Evolutionary conservation across 306 rosid species (phyloP), one percentile per base, ranked within the genome.

Genomic region (Argentina anserina): DNA sequence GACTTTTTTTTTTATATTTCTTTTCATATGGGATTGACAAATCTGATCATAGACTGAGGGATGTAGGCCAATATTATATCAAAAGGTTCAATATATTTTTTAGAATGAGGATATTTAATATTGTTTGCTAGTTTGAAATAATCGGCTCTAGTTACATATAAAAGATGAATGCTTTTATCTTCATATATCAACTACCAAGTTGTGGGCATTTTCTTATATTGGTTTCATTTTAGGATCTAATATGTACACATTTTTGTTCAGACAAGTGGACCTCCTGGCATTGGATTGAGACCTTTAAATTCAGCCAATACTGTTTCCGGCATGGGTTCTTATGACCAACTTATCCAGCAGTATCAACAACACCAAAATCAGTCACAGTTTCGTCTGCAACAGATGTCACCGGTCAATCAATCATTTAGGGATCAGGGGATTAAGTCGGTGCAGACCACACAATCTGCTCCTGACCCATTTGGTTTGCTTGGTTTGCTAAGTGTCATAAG

Each of bases 241-340:
- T 66, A 61, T 65, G 21, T 9, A 15, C 6, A 21, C 26, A 6
- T 75, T 69, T 70, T 77, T 72, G 43, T 82, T 68, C 81, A 95
- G 99, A 81, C 96, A 36, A 88, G 93, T 67, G 97, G 96, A 46
- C 90, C 99, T 81, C 99, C 97, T 70, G 99, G 96, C 60, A 88
- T 91, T 86, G 99, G 99, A 78, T 77, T 90, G 82, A 91, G 97
- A 79, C 92, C 97, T 42, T 67, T 88, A 73, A 94, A 84, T 81
- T 89, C 99, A 65, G 87, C 86, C 46, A 91, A 83, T 83, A 47
- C 92, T 43, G 94, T 87, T 73, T 89, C 99, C 81, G 92, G 96
- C 34, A 79, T 89, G 97, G 89, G 95, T 73, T 88, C 94, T 7
- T 90, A 91, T 29, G 97, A 90, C 74, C 99, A 89, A 78, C 90